Evolutionary conservation across 805 yeast species (phyloP), one percentile per base, ranked within the genome.

Genomic region (Debaryomyces prosopidis): DNA sequence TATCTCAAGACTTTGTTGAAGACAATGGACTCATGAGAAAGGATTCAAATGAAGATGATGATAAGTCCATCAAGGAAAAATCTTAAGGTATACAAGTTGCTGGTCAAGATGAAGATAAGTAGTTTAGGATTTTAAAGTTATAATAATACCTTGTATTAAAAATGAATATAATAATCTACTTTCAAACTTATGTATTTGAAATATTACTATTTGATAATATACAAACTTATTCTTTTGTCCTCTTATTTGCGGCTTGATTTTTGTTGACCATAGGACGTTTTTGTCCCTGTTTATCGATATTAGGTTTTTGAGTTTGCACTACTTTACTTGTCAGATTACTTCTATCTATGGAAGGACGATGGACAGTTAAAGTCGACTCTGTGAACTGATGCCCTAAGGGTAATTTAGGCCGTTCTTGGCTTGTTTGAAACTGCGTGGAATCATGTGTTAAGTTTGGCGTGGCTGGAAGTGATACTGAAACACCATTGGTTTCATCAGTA

Each of bases 351-450:
- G 56, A 49, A 27, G 71, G 71, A 26, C 65, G 54, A 40, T 58
- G 66, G 6, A 66, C 69, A 7, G 65, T 63, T 35, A 65, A 56
- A 2, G 70, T 66, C 17, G 59, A 54, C 45, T 65, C 71, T 6
- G 58, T 57, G 27, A 51, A 57, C 32, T 59, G 65, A 30, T 51
- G 53, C 1, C 59, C 62, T 39, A 48, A 41, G 9, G 54, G 52
- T 19, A 28, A 36, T 26, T 50, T 46, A 12, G 42, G 37, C 38
- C 38, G 42, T 18, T 18, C 33, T 34, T 6, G 41, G 4, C 10
- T 30, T 16, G n/a, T 16, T 35, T 2, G 18, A n/a, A 8, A 38
- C 16, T 14, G 35, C 9, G 35, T 6, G 8, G 35, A 16, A 5
- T 14, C 18, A 12, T 27, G 37, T 8, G 27, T 11, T 30, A 30